Evolutionary conservation across 2,329 filamentous ascomycete species (phyloP), one percentile per base, ranked within the genome.

Genomic region (Trichoderma brevicompactum): DNA sequence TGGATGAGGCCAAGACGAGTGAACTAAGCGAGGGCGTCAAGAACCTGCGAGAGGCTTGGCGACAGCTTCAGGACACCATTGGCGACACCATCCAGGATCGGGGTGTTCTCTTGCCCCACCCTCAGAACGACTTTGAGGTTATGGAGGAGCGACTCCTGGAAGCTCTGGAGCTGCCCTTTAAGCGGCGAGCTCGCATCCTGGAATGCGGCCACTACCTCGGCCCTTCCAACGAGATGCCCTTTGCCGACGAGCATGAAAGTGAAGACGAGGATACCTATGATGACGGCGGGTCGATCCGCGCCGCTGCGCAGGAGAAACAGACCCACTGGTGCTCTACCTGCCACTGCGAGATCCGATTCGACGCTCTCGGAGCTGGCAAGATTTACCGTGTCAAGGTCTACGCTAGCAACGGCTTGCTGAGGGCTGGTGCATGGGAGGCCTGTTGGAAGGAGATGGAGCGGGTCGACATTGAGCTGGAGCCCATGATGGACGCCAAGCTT

Each of bases 371-470:
- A 1, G 73, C 79, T 5, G 78, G 81, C 65, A 86, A 84, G 71
- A 82, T 88, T 55, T 95, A 92, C 82, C 85, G 88, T 36, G 84
- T 98, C 75, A 95, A 93, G 74, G 89, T 98, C 1, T 99, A 94
- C 73, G 95, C 95, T 0, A 94, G 93, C 60, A 99, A 98, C 76
- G 95, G 95, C 0, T 80, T 98, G 54, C 96, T 99, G 92, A 87
- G 89, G 66, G 89, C 92, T 5, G 92, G 92, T 0, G 94, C 95
- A 0, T 99, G 95, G 95, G 87, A 87, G 5, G 94, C 94, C 2
- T 94, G 92, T 66, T 99, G 94, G 94, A 91, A 87, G 70, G 94
- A 98, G 77, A 99, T 99, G 95, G 95, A 99, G 79, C 87, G 94
- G n/a, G 92, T 98, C 0, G 95, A 99, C 73, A 92, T 96, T 1